Evolutionary conservation across 345 rosid genomes (phyloP).

Genomic region (Lenwebbia sp.): DNA sequence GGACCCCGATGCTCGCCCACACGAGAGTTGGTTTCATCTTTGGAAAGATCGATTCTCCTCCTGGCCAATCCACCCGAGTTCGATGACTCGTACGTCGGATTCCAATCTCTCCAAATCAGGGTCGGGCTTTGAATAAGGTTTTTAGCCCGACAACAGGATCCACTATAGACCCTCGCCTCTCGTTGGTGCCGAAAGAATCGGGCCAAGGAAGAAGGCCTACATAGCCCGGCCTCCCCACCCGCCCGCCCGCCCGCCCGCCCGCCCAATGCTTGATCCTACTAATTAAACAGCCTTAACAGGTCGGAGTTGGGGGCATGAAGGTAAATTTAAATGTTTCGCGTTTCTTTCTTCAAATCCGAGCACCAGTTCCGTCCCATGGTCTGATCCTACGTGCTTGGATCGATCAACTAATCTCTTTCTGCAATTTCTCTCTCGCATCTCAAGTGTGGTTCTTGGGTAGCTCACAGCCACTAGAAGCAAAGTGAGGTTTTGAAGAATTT

Average conservation of each 20-base stretch:
- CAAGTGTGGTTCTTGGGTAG: background rate
- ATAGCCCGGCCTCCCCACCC: too few relatives aligned
- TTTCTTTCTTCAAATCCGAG: background rate
- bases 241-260: too few relatives aligned
- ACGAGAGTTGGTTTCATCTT: background rate
- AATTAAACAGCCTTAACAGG: background rate
- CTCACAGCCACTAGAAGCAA: background rate
- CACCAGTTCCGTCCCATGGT: background rate
- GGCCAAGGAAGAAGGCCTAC: background rate
- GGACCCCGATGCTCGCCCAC: too few relatives aligned
- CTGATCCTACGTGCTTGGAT: background rate
- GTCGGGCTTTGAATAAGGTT: background rate
- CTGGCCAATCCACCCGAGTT: background rate
- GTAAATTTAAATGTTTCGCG: background rate
- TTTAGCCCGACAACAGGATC: background rate
- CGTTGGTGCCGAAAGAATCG: background rate
- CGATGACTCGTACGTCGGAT: background rate
- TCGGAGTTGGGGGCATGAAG: background rate
- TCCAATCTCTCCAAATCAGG: background rate
- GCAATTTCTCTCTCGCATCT: background rate
- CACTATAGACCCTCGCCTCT: background rate
- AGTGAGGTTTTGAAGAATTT: background rate
- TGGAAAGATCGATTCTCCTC: background rate
- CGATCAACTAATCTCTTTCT: background rate
- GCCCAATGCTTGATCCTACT: too few relatives aligned